These are phyloP conservation scores for Osmozyma mogii DNA, from an alignment of 805 yeast genomes.

Conservation along the genomic window DNA sequence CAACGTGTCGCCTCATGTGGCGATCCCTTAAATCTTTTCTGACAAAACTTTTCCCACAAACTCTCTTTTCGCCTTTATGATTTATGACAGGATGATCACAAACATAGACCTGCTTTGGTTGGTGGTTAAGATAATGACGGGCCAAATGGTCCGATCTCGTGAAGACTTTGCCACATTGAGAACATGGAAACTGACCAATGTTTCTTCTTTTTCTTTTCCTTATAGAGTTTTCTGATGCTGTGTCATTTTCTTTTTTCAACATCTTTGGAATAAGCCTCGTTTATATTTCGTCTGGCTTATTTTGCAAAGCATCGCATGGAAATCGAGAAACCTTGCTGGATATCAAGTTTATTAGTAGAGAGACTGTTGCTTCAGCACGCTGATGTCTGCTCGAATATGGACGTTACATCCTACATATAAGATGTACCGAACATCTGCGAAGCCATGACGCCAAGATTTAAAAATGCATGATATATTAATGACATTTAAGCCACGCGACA, in stretches of 20 bases:
- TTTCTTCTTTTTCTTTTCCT: conserved; percentile 10
- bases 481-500: too few relatives aligned
- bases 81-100: conserved; percentile 47
- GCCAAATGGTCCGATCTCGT: conserved; percentile 58
- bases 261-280: conserved; percentile 1
- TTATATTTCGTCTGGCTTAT: neutral
- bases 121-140: conserved; percentile 56
- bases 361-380: conserved; percentile 1
- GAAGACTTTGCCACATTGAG: conserved; percentile 48
- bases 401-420: too few relatives aligned
- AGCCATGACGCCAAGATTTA: neutral
- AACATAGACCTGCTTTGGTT: conserved; percentile 42
- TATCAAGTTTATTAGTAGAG: too few relatives aligned
- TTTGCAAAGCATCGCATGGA: neutral
- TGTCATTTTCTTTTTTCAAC: neutral
- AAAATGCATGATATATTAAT: too few relatives aligned
- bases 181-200: conserved; percentile 34
- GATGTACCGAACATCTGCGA: too few relatives aligned
- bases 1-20: conserved; percentile 26
- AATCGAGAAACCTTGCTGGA: conserved; percentile 3
- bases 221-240: neutral
- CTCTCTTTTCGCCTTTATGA: conserved; percentile 27
- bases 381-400: conserved; percentile 3
- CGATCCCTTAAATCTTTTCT: conserved; percentile 47
- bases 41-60: conserved; percentile 56